Percentiles rank a stretch among this genome's conserved stretches.
phyloP scores from a whole-genome alignment of 2,329 filamentous ascomycete species.

The Daldinia sp. region DNA sequence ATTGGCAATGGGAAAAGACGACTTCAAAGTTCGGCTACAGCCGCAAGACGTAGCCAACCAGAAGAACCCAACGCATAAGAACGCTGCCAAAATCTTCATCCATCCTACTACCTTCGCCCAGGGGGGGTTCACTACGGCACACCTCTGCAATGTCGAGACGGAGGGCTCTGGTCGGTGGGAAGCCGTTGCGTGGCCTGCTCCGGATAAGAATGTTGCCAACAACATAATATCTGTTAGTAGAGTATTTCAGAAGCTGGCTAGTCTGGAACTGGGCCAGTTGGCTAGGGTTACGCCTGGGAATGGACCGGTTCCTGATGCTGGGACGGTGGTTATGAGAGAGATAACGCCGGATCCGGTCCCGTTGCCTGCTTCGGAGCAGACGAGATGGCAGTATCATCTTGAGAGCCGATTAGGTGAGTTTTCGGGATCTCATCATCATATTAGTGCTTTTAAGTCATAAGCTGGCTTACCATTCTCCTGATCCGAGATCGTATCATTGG shows the following conservation, averaged over 20 bases:
- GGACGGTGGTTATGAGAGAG: conserved; percentile 68
- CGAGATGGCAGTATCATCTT: conserved; percentile 44
- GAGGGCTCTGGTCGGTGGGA: conserved; percentile 48
- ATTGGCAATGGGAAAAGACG: conserved; percentile 29
- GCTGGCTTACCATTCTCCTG: no score
- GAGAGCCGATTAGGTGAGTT: conserved; percentile 43
- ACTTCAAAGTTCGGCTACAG: conserved; percentile 47
- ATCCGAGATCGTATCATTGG: background rate
- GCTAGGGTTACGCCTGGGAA: conserved; percentile 66
- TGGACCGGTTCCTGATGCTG: conserved; percentile 61
- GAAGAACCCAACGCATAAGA: conserved; percentile 46
- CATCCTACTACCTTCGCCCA: conserved; percentile 43
- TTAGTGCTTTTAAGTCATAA: background rate
- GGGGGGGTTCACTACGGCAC: conserved; percentile 42
- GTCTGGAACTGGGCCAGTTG: conserved; percentile 75
- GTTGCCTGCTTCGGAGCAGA: conserved; percentile 43
- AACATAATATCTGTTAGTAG: conserved; percentile 77
- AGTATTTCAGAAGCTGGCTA: conserved; percentile 74
- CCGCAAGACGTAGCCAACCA: conserved; percentile 43
- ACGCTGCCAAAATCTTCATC: conserved; percentile 48
- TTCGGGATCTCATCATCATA: background rate
- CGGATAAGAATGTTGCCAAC: conserved; percentile 69
- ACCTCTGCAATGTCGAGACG: conserved; percentile 52
- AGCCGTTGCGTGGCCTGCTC: conserved; percentile 59
- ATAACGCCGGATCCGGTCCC: conserved; percentile 53